Evolutionary conservation across 1,284 basidiomycete genomes (phyloP).

Genomic region (Spongispora temasekensis): DNA sequence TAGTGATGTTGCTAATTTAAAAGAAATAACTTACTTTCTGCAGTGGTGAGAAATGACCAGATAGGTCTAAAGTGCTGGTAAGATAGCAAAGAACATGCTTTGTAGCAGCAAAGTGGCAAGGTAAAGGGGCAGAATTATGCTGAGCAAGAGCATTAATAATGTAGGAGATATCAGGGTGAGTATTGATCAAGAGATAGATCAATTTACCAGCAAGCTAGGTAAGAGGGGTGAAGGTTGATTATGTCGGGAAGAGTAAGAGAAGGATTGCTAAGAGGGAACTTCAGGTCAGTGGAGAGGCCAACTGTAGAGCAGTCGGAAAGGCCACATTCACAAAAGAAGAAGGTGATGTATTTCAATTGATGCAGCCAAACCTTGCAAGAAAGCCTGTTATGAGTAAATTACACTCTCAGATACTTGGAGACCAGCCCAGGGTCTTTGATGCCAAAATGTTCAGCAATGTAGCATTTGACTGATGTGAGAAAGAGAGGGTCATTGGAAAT

Average conservation of each 20-base stretch:
- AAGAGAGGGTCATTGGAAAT: not conserved
- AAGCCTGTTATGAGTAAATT: not conserved
- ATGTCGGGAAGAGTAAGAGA: not conserved
- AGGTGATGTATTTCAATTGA: not conserved
- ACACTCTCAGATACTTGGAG: not conserved
- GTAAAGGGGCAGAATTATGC: not conserved
- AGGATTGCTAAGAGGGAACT: not conserved
- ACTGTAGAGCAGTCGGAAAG: no score
- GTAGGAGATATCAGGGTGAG: not conserved
- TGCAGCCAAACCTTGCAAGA: not conserved
- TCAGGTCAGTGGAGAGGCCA: not conserved
- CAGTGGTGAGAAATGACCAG: no score
- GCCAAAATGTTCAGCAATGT: not conserved
- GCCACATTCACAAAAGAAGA: not conserved
- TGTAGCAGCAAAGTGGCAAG: not conserved
- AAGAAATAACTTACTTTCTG: no score
- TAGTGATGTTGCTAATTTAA: no score
- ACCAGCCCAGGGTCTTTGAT: not conserved
- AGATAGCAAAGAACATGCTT: not conserved
- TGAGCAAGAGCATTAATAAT: not conserved
- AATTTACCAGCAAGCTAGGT: not conserved
- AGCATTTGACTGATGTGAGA: not conserved
- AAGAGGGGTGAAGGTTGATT: not conserved
- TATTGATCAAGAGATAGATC: not conserved
- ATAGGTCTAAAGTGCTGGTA: not conserved